These are phyloP conservation scores for Diaporthe citriasiana DNA, from an alignment of 2,329 filamentous ascomycete species.

Conservation along the genomic window DNA sequence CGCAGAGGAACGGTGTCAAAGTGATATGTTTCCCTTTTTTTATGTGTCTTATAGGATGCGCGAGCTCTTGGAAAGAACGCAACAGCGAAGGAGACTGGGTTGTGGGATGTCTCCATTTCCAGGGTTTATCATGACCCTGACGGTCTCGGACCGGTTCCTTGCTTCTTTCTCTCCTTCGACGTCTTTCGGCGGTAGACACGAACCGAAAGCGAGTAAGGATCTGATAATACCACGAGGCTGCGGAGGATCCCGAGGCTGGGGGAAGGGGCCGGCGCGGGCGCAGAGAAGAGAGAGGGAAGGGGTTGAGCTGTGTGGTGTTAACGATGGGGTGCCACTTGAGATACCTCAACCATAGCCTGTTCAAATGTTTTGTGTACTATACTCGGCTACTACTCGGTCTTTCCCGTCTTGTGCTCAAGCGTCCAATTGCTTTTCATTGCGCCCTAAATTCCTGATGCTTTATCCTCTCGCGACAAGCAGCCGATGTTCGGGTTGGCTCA, in stretches of 20 bases:
- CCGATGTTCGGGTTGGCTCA: neutral
- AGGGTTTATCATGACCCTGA: conserved; percentile 45
- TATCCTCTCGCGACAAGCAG: neutral
- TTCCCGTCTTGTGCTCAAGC: conserved; percentile 24
- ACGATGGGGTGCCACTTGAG: conserved; percentile 42
- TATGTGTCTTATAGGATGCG: conserved; percentile 43
- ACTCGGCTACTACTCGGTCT: conserved; percentile 33
- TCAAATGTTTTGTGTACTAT: conserved; percentile 43
- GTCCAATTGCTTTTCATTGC: neutral
- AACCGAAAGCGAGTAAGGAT: conserved; percentile 38
- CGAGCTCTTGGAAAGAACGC: conserved; percentile 40
- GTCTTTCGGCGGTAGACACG: conserved; percentile 47
- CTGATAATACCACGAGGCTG: conserved; percentile 40
- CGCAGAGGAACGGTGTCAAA: conserved; percentile 35
- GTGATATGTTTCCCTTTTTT: conserved; percentile 39
- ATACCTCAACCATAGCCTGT: conserved; percentile 44
- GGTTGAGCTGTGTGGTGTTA: conserved; percentile 37
- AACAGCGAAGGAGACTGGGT: conserved; percentile 44
- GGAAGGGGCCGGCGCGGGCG: conserved; percentile 9
- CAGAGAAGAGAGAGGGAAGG: conserved; percentile 20
- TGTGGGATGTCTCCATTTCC: conserved; percentile 50
- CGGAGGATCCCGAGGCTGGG: conserved; percentile 5
- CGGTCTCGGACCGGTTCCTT: conserved; percentile 42
- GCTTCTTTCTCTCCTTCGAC: conserved; percentile 45
- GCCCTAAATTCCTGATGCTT: neutral